These are phyloP conservation scores for Pyrenochaeta sp. DNA, from an alignment of 2,329 filamentous ascomycete species.

Conservation along the genomic window DNA sequence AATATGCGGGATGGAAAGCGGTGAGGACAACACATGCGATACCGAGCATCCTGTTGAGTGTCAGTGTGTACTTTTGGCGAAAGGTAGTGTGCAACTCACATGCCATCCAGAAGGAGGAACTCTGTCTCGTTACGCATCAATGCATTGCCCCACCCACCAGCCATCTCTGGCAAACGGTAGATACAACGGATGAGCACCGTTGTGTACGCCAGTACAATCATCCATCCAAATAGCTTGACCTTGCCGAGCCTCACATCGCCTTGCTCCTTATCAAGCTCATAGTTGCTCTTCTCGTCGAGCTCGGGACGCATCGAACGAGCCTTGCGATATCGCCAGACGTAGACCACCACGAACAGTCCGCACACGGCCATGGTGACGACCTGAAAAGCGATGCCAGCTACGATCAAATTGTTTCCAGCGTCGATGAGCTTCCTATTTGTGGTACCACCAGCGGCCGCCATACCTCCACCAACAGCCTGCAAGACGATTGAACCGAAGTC, in stretches of 20 bases:
- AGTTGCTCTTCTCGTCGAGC: constrained; percentile 32
- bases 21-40: constrained; percentile 36
- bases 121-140: constrained; percentile 57
- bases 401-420: constrained; percentile 62
- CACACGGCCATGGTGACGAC: constrained; percentile 62
- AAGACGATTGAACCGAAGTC: constrained; percentile 64
- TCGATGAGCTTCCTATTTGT: constrained; percentile 45
- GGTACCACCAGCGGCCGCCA: constrained; percentile 55
- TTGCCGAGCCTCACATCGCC: constrained; percentile 22
- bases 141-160: constrained; percentile 53
- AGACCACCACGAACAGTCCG: constrained; percentile 48
- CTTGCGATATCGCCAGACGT: constrained; percentile 37
- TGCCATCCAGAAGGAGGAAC: constrained; percentile 60
- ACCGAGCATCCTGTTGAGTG: constrained; percentile 32
- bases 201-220: constrained; percentile 50
- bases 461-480: constrained; percentile 64
- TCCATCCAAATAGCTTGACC: constrained; percentile 29
- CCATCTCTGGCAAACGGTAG: constrained; percentile 58
- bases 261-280: constrained; percentile 31
- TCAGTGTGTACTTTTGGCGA: not conserved
- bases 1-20: constrained; percentile 36
- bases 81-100: constrained; percentile 23
- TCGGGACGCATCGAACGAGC: constrained; percentile 10
- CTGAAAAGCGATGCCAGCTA: constrained; percentile 64
- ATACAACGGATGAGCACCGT: constrained; percentile 57